These are phyloP conservation scores for Neurospora sp. DNA, from an alignment of 495 filamentous ascomycete genomes.

Conservation along the genomic window DNA sequence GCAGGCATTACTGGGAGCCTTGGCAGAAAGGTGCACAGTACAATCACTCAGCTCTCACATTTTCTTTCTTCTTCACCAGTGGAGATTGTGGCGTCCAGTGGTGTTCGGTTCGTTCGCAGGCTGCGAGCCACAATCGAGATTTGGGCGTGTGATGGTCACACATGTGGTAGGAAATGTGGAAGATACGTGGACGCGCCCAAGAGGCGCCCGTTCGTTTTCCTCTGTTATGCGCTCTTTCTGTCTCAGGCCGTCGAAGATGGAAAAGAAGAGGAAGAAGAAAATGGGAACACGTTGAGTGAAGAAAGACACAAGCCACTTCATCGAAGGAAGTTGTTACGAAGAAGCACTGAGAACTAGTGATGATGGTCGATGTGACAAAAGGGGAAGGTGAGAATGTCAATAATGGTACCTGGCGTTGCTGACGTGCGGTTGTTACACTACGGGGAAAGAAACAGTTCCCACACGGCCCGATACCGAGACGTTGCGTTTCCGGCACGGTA, in stretches of 20 bases:
- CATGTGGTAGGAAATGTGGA: not conserved
- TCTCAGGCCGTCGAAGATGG: not conserved
- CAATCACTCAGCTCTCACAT: not conserved
- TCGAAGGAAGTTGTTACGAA: not conserved
- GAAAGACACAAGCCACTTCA: not conserved
- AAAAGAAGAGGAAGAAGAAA: not conserved
- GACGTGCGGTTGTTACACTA: not conserved
- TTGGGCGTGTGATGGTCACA: not conserved
- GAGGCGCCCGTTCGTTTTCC: not conserved
- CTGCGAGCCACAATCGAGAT: not conserved
- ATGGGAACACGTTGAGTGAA: not conserved
- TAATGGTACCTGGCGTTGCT: not conserved
- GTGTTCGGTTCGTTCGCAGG: not conserved
- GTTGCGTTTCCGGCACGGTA: not conserved
- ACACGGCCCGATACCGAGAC: not conserved
- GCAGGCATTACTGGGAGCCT: not conserved
- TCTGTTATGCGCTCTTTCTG: not conserved
- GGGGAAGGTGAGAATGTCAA: not conserved
- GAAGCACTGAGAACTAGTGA: not conserved
- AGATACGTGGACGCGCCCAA: not conserved
- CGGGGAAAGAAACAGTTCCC: not conserved
- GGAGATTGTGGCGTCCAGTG: not conserved
- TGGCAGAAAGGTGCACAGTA: not conserved
- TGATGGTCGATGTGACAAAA: not conserved
- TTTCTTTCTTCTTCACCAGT: not conserved